Percentiles rank a stretch among this genome's conserved stretches.
Evolutionary conservation across 2,329 filamentous ascomycete genomes (phyloP).

Genomic region (Trichoderma sp.): DNA sequence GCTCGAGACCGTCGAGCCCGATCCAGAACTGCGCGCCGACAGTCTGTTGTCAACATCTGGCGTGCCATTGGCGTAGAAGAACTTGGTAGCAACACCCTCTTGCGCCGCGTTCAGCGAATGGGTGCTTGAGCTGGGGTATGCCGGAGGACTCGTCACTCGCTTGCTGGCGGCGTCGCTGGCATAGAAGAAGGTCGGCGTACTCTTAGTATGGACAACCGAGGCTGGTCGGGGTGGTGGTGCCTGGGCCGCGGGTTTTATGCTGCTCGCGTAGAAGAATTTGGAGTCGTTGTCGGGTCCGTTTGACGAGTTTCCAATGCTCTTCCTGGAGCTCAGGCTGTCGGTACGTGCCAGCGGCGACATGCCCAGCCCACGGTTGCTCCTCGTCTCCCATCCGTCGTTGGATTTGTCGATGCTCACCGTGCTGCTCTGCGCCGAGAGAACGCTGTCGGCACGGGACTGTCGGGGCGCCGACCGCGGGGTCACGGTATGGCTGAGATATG

Average conservation of each 20-base stretch:
- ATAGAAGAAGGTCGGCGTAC: constrained; percentile 52
- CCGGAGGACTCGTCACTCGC: constrained; percentile 32
- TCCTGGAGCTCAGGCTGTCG: constrained; percentile 12
- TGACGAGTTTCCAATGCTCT: constrained; percentile 27
- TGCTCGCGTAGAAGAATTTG: constrained; percentile 92
- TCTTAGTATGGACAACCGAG: constrained; percentile 44
- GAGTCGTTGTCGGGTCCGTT: constrained; percentile 31
- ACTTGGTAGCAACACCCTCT: constrained; percentile 55
- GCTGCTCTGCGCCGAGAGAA: constrained; percentile 61
- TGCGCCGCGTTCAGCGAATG: constrained; percentile 36
- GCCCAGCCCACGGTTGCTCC: constrained; percentile 30
- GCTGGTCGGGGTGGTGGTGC: constrained; percentile 39
- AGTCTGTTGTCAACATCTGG: constrained; percentile 45
- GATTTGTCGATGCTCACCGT: constrained; percentile 51
- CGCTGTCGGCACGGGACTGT: constrained; percentile 68
- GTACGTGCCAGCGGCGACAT: constrained; percentile 31
- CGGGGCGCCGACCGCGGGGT: constrained; percentile 76
- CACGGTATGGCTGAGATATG: constrained; percentile 64
- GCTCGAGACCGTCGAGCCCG: constrained; percentile 47
- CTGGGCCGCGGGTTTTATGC: constrained; percentile 54
- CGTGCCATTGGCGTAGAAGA: constrained; percentile 71
- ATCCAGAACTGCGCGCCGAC: constrained; percentile 36
- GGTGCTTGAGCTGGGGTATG: constrained; percentile 32
- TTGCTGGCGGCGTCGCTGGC: constrained; percentile 49
- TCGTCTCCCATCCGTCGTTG: constrained; percentile 43